A percentile compares a stretch with the other conserved stretches of the same genome.
These are phyloP conservation scores for Penicillium lagena DNA, from an alignment of 495 filamentous ascomycete species.

Conservation along the genomic window DNA sequence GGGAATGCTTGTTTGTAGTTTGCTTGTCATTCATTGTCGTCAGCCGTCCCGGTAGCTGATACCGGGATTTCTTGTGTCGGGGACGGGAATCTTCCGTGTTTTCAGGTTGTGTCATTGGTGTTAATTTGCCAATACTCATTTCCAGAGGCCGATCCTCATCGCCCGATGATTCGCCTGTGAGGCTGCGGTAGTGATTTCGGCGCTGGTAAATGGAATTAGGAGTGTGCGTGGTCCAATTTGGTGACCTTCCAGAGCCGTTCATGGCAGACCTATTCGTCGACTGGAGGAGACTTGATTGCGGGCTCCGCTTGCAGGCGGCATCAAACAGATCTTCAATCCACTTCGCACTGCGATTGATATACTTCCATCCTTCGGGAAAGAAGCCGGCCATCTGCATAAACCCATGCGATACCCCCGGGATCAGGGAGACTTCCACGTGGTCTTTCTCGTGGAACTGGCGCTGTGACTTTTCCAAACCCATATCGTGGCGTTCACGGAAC, in stretches of 20 bases:
- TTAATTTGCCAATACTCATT: constrained; percentile 54
- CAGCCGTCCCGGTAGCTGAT: too few species aligned
- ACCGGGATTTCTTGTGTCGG: constrained; percentile 9
- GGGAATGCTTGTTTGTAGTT: too few species aligned
- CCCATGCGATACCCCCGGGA: constrained; percentile 86
- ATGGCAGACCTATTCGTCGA: constrained; percentile 1
- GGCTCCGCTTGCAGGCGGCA: constrained; percentile 32
- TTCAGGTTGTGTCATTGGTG: constrained; percentile 6
- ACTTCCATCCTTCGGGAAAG: constrained; percentile 80
- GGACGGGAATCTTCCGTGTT: neutral
- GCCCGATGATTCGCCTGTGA: constrained; percentile 59
- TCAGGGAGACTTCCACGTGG: constrained; percentile 71
- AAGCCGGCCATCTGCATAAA: constrained; percentile 85
- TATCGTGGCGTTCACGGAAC: constrained; percentile 54
- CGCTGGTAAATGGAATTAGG: neutral
- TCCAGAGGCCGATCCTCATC: constrained; percentile 77
- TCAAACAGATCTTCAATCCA: constrained; percentile 77
- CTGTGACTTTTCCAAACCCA: constrained; percentile 49
- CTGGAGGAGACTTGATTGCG: constrained; percentile 14
- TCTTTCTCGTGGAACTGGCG: constrained; percentile 66
- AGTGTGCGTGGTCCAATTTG: neutral
- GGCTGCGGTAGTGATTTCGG: constrained; percentile 33
- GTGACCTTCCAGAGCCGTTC: neutral
- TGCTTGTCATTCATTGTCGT: too few species aligned
- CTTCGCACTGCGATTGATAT: constrained; percentile 63